Percentiles rank a stretch among this genome's conserved stretches.
Evolutionary conservation across 306 rosid genomes (phyloP).

Genomic region (Crataegus laevigata): DNA sequence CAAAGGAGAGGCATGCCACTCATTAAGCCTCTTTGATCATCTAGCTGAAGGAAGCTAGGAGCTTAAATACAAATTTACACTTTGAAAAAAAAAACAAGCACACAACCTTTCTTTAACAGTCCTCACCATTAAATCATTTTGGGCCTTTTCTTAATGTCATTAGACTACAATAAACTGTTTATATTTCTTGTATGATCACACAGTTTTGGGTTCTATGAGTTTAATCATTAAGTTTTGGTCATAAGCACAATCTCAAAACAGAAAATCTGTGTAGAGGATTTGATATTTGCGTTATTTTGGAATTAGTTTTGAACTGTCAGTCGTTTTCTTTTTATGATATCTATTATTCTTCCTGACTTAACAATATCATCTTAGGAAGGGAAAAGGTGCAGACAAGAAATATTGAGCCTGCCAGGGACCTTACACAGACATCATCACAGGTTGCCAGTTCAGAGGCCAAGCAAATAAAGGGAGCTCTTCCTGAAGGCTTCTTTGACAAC

Average conservation of each 20-base stretch:
- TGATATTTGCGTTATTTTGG: neutral
- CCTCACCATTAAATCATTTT: neutral
- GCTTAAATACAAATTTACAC: neutral
- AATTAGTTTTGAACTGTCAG: neutral
- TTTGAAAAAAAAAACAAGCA: neutral
- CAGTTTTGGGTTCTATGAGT: neutral
- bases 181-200: neutral
- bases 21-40: neutral
- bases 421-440: slow-evolving; percentile 24
- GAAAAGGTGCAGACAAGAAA: slow-evolving; percentile 27
- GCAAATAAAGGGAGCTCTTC: slow-evolving; percentile 68
- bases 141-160: neutral
- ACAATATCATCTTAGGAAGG: slow-evolving; percentile 25
- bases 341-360: neutral
- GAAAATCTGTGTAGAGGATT: neutral
- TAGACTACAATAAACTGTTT: neutral
- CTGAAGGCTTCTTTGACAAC: slow-evolving; percentile 95
- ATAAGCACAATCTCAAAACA: neutral
- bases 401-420: slow-evolving; percentile 26
- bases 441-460: slow-evolving; percentile 42
- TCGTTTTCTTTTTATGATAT: neutral
- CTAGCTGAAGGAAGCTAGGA: neutral
- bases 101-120: neutral
- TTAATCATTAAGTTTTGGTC: neutral
- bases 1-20: neutral